Evolutionary conservation across 1,139 yeast genomes (phyloP).

Genomic region (Suhomyces panamericanus): DNA sequence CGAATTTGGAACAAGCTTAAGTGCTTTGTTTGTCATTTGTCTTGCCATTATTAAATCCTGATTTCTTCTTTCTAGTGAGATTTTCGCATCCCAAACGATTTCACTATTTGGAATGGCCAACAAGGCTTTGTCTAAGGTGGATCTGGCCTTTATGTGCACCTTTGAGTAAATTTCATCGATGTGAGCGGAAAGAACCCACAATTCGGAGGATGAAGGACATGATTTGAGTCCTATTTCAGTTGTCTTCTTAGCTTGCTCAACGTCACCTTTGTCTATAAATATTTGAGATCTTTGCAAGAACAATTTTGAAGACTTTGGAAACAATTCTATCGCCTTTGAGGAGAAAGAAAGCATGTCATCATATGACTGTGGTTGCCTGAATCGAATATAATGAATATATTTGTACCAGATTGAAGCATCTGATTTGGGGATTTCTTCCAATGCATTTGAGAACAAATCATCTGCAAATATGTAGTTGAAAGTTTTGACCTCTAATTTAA

Average conservation of each 20-base stretch:
- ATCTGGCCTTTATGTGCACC: conserved; percentile 61
- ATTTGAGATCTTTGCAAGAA: conserved; percentile 64
- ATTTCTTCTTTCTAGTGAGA: conserved; percentile 55
- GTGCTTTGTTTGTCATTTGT: conserved; percentile 57
- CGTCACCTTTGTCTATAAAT: conserved; percentile 27
- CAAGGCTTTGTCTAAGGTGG: conserved; percentile 70
- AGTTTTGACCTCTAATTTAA: conserved; percentile 58
- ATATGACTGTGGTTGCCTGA: conserved; percentile 8
- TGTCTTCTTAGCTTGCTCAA: conserved; percentile 47
- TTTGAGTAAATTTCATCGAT: conserved; percentile 46
- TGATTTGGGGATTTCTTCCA: conserved; percentile 31
- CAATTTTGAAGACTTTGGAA: conserved; percentile 50
- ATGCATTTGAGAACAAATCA: conserved; percentile 42
- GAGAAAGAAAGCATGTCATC: conserved; percentile 38
- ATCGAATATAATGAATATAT: conserved; percentile 57
- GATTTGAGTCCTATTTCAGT: conserved; percentile 51
- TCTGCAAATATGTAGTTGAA: conserved; percentile 41
- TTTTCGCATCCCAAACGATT: conserved; percentile 56
- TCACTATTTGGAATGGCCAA: conserved; percentile 52
- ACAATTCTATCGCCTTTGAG: conserved; percentile 46
- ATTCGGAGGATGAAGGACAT: conserved; percentile 41
- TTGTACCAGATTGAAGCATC: conserved; percentile 62
- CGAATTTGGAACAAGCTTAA: conserved; percentile 59
- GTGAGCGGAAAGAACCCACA: conserved; percentile 61
- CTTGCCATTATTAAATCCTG: conserved; percentile 55